Conservation (phyloP, 2,329 filamentous ascomycete species). For the Aspergillus cejpii region DNA sequence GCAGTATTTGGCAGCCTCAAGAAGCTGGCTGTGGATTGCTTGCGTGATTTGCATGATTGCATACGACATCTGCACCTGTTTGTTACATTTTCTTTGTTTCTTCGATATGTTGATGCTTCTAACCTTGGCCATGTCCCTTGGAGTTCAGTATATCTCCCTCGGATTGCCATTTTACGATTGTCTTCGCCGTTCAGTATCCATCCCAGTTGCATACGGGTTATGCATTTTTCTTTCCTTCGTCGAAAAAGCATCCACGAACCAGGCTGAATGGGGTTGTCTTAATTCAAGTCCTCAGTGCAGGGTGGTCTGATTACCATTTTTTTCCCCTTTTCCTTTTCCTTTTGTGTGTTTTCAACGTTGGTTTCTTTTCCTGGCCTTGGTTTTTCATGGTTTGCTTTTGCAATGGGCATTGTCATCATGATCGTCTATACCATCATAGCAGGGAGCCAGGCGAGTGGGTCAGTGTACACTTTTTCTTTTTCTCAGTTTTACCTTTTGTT, state of each 20-base stretch:
- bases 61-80: conserved; percentile 12
- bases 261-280: no score
- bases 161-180: conserved; percentile 1
- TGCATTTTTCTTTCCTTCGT: conserved; percentile 1
- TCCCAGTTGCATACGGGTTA: conserved; percentile 4
- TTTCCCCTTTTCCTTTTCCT: conserved; percentile 7
- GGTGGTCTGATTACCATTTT: conserved; percentile 1
- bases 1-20: conserved; percentile 16
- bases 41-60: conserved; percentile 18
- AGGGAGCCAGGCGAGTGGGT: conserved; percentile 25
- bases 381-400: conserved; percentile 18
- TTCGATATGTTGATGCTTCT: conserved; percentile 8
- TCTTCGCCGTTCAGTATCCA: conserved; percentile 2
- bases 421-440: conserved; percentile 25
- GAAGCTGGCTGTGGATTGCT: conserved; percentile 13
- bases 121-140: conserved; percentile 3
- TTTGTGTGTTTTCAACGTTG: conserved; percentile 7
- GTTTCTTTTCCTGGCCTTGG: conserved; percentile 11
- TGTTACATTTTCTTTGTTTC: conserved; percentile 7
- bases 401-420: conserved; percentile 17
- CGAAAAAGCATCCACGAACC: no score
- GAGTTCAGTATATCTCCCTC: conserved; percentile 2
- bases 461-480: conserved; percentile 13
- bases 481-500: conserved; percentile 11
- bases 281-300: no score